Evolutionary conservation across 192 early-diverging fungal species (phyloP).

Genomic region (Ambispora gerdemannii): DNA sequence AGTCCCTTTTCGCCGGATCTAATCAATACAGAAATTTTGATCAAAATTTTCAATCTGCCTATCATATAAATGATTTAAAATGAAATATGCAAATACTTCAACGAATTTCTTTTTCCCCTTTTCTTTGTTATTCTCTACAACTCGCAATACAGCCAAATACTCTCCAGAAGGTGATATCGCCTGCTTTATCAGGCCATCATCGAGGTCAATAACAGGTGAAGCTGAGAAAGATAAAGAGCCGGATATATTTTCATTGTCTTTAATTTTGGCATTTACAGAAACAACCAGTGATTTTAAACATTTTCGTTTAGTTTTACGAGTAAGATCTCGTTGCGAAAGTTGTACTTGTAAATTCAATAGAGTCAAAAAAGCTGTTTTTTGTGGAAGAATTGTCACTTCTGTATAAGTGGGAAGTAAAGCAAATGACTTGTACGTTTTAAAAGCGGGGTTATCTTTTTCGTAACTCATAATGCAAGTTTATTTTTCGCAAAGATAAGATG

Average conservation of each 20-base stretch:
- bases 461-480: too few relatives aligned
- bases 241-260: slow-evolving; percentile 35
- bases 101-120: slow-evolving; percentile 52
- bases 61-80: background rate
- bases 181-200: slow-evolving; percentile 35
- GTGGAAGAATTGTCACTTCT: background rate
- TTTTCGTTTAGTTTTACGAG: slow-evolving; percentile 48
- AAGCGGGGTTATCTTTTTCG: too few relatives aligned
- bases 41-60: background rate
- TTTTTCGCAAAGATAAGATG: too few relatives aligned
- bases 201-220: slow-evolving; percentile 33
- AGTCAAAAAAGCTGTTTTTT: background rate
- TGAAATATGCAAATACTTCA: slow-evolving; percentile 37
- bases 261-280: slow-evolving; percentile 31
- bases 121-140: slow-evolving; percentile 41
- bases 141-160: slow-evolving; percentile 39
- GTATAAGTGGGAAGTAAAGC: background rate
- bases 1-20: slow-evolving; percentile 53
- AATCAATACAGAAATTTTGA: background rate
- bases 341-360: slow-evolving; percentile 21
- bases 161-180: slow-evolving; percentile 38
- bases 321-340: slow-evolving; percentile 52
- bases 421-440: background rate
- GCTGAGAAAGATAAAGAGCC: slow-evolving; percentile 14
- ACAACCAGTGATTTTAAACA: slow-evolving; percentile 39